Base-by-base conservation (phyloP, 441 rosid species). In the Pelargonium australe region DNA sequence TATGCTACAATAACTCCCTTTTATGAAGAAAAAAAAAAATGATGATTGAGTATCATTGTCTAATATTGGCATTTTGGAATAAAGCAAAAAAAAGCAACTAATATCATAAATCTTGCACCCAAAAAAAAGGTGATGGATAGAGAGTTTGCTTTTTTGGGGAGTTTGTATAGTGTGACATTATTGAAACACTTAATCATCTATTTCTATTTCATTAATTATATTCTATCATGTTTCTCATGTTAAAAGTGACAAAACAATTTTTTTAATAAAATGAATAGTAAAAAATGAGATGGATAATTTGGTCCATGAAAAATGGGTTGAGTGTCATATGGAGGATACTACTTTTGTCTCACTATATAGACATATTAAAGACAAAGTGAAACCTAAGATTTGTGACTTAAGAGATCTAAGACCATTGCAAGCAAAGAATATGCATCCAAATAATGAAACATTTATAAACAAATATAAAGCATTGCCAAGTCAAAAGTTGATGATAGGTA, bases 361-460 rank as follows among this genome's bases (percentile, higher is more conserved):
- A 67, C 55, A 72, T 17, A 66, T 47, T 4, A 47, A 73, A 77
- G 73, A 64, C 74, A 80, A 82, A 80, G 78, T 40, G 74, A 74
- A 78, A 12, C 69, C 70, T 80, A 75, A 70, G 69, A 77, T 80
- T 84, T 82, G 79, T 73, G 83, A 70, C 73, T 70, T 68, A 64
- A 63, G 43, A 73, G 69, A 73, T 73, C 78, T 67, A 68, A 74
- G 78, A 70, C 84, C 61, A 65, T 37, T 34, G 62, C 83, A 89
- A 91, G 90, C 73, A 91, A 88, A 74, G 91, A 90, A 88, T 90
- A 82, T 84, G 76, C 55, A 47, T 10, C 14, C 4, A 10, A 47
- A 3, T 47, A 47, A 1, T 10, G n/a, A 10, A 12, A 47, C n/a
- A 47, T 47, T 8, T 11, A 47, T 47, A 47, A 47, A 47, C 55